Percentiles rank a stretch among this genome's conserved stretches.
Conservation (phyloP, 345 rosid species). For the Murraya paniculata region DNA sequence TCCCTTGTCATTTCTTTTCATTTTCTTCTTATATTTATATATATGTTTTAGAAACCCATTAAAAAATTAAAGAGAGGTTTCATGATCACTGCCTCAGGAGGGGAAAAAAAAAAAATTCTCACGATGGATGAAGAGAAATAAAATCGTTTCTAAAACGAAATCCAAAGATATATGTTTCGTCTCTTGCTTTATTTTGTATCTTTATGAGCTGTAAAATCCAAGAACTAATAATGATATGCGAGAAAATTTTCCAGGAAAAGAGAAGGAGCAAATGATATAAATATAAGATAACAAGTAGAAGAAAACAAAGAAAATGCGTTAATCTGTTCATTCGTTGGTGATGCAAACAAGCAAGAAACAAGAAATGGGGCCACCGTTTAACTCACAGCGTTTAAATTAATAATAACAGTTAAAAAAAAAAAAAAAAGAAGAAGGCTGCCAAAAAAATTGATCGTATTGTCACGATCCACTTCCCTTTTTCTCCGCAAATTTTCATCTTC, state of each 20-base stretch:
- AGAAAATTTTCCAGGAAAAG: not conserved
- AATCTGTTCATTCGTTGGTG: constrained; percentile 1
- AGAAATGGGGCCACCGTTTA: not conserved
- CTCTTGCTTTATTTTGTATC: not conserved
- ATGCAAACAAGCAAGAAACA: not conserved
- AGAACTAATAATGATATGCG: not conserved
- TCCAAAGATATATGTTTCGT: not conserved
- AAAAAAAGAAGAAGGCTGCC: constrained; percentile 27
- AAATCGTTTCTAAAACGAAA: not conserved
- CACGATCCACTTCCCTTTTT: constrained; percentile 36
- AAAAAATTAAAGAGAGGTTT: too few relatives aligned
- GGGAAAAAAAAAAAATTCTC: not conserved
- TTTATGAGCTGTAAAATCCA: constrained; percentile 4
- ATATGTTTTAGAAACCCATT: too few relatives aligned
- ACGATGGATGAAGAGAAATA: not conserved
- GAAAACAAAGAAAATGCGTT: constrained; percentile 17
- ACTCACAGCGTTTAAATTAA: too few relatives aligned
- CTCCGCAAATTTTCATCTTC: constrained; percentile 25
- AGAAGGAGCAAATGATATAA: not conserved
- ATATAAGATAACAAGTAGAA: constrained; percentile 11
- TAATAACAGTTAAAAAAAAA: too few relatives aligned
- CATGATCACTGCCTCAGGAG: not conserved
- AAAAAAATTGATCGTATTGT: constrained; percentile 31
- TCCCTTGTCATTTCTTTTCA: too few relatives aligned
- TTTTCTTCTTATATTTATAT: too few relatives aligned